Evolutionary conservation across 1,139 yeast genomes (phyloP), one percentile per base, ranked within the genome.

Genomic region (Taphrina deformans): DNA sequence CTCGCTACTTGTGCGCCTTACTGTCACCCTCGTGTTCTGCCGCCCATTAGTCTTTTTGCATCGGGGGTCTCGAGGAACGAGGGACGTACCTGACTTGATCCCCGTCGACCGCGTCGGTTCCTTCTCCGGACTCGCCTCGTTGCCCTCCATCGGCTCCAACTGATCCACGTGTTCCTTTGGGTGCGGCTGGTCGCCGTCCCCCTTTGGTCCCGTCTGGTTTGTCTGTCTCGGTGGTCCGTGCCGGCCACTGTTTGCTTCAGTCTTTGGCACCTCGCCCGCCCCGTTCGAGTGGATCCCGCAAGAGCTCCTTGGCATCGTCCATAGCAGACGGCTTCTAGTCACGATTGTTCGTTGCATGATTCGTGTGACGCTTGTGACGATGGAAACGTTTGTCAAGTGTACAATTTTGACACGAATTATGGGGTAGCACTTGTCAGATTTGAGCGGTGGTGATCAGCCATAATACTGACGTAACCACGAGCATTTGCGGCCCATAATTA

Each of bases 181-280:
- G 24, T 53, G 58, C 35, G 58, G 48, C 33, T 23, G 29, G 21
- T 53, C 58, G 3, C 58, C 58, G 35, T 53, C 58, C 21, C 58
- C 58, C 16, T 53, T 53, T 2, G 31, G 35, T 1, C 58, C 58
- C 9, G 58, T 53, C 1, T 23, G 48, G 38, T 53, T 4, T 21
- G 58, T 53, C 24, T 35, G 29, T 33, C 24, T 35, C 5, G 58
- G 58, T 21, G 2, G 10, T 10, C 21, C 23, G 23, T 23, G 35
- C 4, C 29, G 35, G 26, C 40, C 40, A 31, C 44, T 27, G 23
- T 53, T 53, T 9, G 58, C 58, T 53, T 53, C 58, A 18, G 58
- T 53, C 58, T 53, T 53, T 9, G 58, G 58, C 2, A 53, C 58
- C 35, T 53, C 46, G 7, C 55, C 55, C 9, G 58, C 45, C 21